Evolutionary conservation across 345 rosid species (phyloP), one percentile per base, ranked within the genome.

Genomic region (Ricinus communis): DNA sequence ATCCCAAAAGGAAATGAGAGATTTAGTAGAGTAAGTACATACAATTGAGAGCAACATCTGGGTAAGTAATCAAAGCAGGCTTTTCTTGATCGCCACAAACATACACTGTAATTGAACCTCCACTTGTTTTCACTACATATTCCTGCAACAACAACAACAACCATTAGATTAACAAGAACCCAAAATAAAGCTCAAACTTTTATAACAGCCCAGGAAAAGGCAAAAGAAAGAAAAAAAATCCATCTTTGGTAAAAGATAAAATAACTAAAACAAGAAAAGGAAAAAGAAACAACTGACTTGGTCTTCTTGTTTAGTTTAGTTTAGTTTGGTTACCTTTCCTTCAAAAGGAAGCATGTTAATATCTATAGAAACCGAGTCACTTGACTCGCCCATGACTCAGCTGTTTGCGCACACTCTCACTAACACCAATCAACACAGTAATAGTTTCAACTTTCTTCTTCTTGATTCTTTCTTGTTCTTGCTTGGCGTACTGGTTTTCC

Each of bases 21-120:
- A 71, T 40, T 22, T 14, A 16, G 11, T 9, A 31, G n/a, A 38
- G 13, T 18, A 46, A 51, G n/a, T n/a, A 71, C 82, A 59, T 87
- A 93, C 98, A 88, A 59, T 87, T 93, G 49, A 93, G 88, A 79
- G 91, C 96, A 67, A 93, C 89, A 82, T 93, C 98, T 15, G 98
- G 91, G 69, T 90, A 93, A 15, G 98, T 88, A 33, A 90, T 86
- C 74, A 92, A 73, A 47, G 94, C 90, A 69, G 97, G 97, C 82
- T 92, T 92, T 76, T 86, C 91, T 71, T 75, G 82, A 79, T 93
- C 93, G 69, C 98, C 96, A 53, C 86, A 86, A 0, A 90, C 93
- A 53, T 85, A 79, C 74, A 88, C 98, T 21, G 90, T 82, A 30
- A 93, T 79, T 31, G 79, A 82, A 18, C 94, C 98, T 80, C 78